Evolutionary conservation across 2,329 filamentous ascomycete genomes (phyloP), one percentile per base, ranked within the genome.

Genomic region (Zymoseptoria passerinii): DNA sequence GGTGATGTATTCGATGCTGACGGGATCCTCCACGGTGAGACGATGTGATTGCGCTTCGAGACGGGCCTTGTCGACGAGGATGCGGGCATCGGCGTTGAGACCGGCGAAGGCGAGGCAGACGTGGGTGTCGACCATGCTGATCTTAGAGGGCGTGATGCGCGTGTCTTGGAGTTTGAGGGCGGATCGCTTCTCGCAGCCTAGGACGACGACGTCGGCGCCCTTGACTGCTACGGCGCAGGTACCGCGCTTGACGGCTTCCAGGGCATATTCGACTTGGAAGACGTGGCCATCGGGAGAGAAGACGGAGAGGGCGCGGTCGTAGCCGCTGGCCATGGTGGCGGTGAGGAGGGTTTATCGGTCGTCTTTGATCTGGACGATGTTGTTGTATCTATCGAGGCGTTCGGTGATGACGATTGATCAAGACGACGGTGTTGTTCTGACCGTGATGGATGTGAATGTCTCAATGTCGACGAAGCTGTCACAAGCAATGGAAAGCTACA

Each of bases 151-250:
- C 28, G 94, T 99, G 77, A 99, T 99, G 74, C 94, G 88, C 59
- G 95, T 99, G 77, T 99, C 94, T 82, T 99, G 94, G 61, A 99
- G 86, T 80, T 99, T 99, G 89, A 99, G 96, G 35, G 94, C 94
- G 55, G 94, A 97, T 69, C 92, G 86, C 83, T 99, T 99, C 80
- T 99, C 94, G 77, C 94, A 99, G 70, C 94, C 94, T 53, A 99
- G 82, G 28, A 99, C 94, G 40, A 99, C 94, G 65, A 97, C 89
- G 74, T 95, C 89, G 69, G 83, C 82, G 70, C 94, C 94, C 80
- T 99, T 99, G 67, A 99, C 92, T 68, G 92, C 94, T 56, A 99
- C 94, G 53, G 95, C 94, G 78, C 94, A 99, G 70, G 94, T 99
- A 94, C 92, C 94, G 90, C 94, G 81, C 83, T 99, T 99, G 67